A percentile compares a stretch with the other conserved stretches of the same genome.
phyloP scores from a whole-genome alignment of 2,329 filamentous ascomycete species.

The Arthroderma sp. region DNA sequence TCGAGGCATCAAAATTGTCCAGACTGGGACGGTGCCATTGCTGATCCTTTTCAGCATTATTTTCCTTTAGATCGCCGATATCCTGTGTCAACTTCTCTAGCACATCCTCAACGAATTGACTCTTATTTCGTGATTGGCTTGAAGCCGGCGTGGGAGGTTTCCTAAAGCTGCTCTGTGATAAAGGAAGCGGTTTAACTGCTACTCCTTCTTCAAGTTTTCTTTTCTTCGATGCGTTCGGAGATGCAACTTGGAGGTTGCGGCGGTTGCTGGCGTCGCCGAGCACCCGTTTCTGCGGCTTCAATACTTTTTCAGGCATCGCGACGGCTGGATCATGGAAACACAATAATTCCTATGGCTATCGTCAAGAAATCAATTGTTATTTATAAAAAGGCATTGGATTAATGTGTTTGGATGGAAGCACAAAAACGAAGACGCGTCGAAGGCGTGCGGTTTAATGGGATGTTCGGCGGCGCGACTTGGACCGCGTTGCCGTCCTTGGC shows the following conservation, averaged over 20 bases:
- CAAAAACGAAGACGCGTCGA: too few species aligned
- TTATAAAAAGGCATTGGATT: too few species aligned
- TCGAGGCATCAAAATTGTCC: slow-evolving; percentile 47
- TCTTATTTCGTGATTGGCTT: slow-evolving; percentile 60
- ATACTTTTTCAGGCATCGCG: slow-evolving; percentile 28
- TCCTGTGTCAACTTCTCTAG: slow-evolving; percentile 94
- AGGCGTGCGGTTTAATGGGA: too few species aligned
- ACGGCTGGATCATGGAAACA: not conserved
- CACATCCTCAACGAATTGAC: slow-evolving; percentile 83
- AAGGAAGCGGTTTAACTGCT: slow-evolving; percentile 45
- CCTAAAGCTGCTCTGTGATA: slow-evolving; percentile 42
- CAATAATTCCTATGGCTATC: slow-evolving; percentile 10
- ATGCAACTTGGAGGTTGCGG: slow-evolving; percentile 42
- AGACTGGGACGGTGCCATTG: slow-evolving; percentile 64
- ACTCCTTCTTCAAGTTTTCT: slow-evolving; percentile 57
- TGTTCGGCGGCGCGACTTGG: too few species aligned
- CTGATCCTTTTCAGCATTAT: slow-evolving; percentile 85
- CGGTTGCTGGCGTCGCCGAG: slow-evolving; percentile 53
- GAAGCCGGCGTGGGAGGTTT: slow-evolving; percentile 48
- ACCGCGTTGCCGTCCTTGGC: too few species aligned
- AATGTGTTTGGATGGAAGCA: too few species aligned
- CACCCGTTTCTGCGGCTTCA: slow-evolving; percentile 55
- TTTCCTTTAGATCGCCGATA: slow-evolving; percentile 70
- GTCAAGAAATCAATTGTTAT: not conserved
- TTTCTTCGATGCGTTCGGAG: slow-evolving; percentile 56